Base-by-base conservation (phyloP, 192 early-diverging fungal genomes). In the Mortierella antarctica region DNA sequence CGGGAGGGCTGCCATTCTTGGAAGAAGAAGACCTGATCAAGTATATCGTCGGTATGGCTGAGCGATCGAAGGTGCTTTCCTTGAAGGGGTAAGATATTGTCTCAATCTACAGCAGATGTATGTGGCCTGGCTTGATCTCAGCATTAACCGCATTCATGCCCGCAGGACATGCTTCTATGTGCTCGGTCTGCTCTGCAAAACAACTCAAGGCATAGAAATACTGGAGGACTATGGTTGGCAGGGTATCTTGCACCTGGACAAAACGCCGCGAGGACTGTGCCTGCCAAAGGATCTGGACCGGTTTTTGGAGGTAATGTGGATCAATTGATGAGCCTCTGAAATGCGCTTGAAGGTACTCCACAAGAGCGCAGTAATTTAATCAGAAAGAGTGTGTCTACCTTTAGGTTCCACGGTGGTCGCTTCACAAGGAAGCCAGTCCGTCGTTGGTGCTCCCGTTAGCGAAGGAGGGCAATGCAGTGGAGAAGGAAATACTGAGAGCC, bases 181-280 rank as follows among this genome's bases (percentile, higher is more conserved):
- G 3, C 65, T 95, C 31, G 93, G 93, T 0, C 65, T 95, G 17
- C 86, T 95, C 23, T 85, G 89, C 44, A 91, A 90, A 75, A 93
- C 91, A 7, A 74, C 88, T 7, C 83, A 87, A 57, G 95, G 95
- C 6, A 82, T 89, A 18, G 94, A 95, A 46, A 63, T 89, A 39
- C 64, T 96, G 47, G 88, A 91, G 56, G 87, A 92, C 46, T 76
- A 91, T 62, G 92, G 90, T 8, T 96, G 95, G 95, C 89, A 95
- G 57, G 83, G 89, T 56, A 90, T 93, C 13, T 66, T 87, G 46
- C 83, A 83, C 40, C 67, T 87, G 8, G 62, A 80, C 59, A 88
- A 87, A 11, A 66, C 71, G 6, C 80, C 87, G 1, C 86, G 86
- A 50, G 90, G 90, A 13, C 61, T 93, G 11, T 93, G 94, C 69